Percentiles rank a stretch among this genome's conserved stretches.
These are phyloP conservation scores for Coelastrella sp. DNA, from an alignment of 139 green algal genomes.

Conservation along the genomic window DNA sequence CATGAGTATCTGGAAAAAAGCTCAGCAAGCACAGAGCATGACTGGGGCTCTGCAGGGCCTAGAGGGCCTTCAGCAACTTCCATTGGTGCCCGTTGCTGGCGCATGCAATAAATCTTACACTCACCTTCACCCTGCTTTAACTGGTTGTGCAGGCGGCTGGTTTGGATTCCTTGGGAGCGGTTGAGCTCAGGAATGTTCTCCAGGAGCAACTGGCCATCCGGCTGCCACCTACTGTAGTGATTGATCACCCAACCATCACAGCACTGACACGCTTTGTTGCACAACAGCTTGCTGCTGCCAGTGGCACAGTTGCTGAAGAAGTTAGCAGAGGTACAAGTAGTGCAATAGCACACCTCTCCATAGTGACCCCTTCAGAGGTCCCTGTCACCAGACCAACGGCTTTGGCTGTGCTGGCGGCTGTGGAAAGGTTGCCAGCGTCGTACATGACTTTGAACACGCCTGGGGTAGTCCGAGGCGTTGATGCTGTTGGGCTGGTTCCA, in stretches of 20 bases:
- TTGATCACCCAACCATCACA: constrained; percentile 66
- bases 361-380: too few relatives aligned
- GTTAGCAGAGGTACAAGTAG: not conserved
- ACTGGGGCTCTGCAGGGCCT: too few relatives aligned
- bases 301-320: not conserved
- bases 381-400: not conserved
- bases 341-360: not conserved
- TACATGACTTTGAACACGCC: not conserved
- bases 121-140: too few relatives aligned
- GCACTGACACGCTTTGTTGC: constrained; percentile 33
- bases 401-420: constrained; percentile 14
- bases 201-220: constrained; percentile 50
- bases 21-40: too few relatives aligned
- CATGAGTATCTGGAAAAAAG: too few relatives aligned
- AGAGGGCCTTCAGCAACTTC: too few relatives aligned
- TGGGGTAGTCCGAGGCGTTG: not conserved
- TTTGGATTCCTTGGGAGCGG: constrained; percentile 81
- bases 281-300: constrained; percentile 19
- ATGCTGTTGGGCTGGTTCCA: constrained; percentile 49
- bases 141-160: constrained; percentile 56
- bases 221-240: constrained; percentile 71
- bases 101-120: too few relatives aligned
- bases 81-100: too few relatives aligned
- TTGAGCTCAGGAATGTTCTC: constrained; percentile 80
- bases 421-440: not conserved